phyloP scores from a whole-genome alignment of 306 rosid genomes.

The Trifolium repens region DNA sequence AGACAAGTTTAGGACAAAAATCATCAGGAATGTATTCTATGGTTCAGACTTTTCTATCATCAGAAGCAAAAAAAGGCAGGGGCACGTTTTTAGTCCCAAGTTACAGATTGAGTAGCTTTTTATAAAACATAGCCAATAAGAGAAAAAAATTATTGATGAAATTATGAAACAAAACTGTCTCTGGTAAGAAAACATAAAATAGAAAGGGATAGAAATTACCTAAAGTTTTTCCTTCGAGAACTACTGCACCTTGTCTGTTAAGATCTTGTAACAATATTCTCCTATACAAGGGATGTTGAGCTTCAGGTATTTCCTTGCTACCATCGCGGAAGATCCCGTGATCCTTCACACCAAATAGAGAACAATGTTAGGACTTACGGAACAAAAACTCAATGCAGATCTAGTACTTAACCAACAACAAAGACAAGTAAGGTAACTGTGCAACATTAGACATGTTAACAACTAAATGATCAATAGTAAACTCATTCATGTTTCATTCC shows the following conservation, averaged over 20 bases:
- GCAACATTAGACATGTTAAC: slow-evolving; percentile 23
- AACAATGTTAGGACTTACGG: slow-evolving; percentile 34
- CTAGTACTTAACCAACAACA: slow-evolving; percentile 28
- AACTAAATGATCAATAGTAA: slow-evolving; percentile 17
- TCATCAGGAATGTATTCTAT: no score
- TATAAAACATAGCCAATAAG: no score
- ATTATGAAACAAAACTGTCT: neutral
- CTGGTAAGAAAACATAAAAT: slow-evolving; percentile 3
- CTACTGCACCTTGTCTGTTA: slow-evolving; percentile 96
- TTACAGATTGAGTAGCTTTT: no score
- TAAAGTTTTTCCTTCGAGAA: slow-evolving; percentile 88
- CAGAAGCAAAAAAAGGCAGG: no score
- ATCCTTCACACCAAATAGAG: slow-evolving; percentile 62
- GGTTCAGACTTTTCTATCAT: no score
- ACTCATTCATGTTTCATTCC: neutral
- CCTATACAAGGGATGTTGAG: slow-evolving; percentile 58
- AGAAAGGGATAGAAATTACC: slow-evolving; percentile 53
- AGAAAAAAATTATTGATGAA: no score
- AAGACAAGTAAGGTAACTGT: neutral
- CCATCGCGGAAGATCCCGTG: slow-evolving; percentile 97
- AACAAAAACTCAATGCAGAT: slow-evolving; percentile 22
- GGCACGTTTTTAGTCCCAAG: no score
- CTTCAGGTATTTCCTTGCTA: slow-evolving; percentile 74
- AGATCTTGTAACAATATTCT: slow-evolving; percentile 94
- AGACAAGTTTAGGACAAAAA: no score